Percentiles rank a stretch among this genome's conserved stretches.
Evolutionary conservation across 2,329 filamentous ascomycete species (phyloP).

Genomic region (Daldinia sp.): DNA sequence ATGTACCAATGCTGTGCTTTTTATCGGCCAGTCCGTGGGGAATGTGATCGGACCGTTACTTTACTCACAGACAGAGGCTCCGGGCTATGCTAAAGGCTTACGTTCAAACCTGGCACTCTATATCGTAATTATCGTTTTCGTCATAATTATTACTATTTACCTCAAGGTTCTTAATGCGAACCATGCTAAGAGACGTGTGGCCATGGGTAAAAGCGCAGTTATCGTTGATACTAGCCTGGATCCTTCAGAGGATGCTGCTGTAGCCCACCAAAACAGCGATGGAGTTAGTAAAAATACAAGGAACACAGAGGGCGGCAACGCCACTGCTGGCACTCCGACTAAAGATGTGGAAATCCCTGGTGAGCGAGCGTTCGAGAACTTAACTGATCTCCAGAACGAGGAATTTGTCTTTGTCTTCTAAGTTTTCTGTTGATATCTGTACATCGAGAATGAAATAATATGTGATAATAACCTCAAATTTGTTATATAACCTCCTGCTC

Average conservation of each 20-base stretch:
- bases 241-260: conserved; percentile 55
- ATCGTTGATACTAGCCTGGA: conserved; percentile 71
- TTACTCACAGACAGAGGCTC: conserved; percentile 70
- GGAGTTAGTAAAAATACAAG: conserved; percentile 42
- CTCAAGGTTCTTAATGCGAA: conserved; percentile 38
- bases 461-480: too few species aligned
- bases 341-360: conserved; percentile 44
- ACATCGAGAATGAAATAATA: neutral
- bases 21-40: conserved; percentile 73
- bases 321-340: conserved; percentile 36
- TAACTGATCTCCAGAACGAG: conserved; percentile 71
- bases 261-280: conserved; percentile 50
- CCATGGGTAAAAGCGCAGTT: conserved; percentile 69
- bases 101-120: conserved; percentile 72
- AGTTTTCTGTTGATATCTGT: neutral
- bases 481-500: neutral
- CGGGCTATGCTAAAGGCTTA: conserved; percentile 68
- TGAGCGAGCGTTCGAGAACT: conserved; percentile 67
- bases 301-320: conserved; percentile 42
- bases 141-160: conserved; percentile 50
- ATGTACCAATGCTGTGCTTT: conserved; percentile 72
- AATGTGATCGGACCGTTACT: conserved; percentile 76
- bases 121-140: conserved; percentile 67
- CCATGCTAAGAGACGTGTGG: conserved; percentile 56
- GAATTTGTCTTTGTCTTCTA: conserved; percentile 72